Base-by-base conservation (phyloP, 163 green algal genomes). In the Chloromonas sp. region DNA sequence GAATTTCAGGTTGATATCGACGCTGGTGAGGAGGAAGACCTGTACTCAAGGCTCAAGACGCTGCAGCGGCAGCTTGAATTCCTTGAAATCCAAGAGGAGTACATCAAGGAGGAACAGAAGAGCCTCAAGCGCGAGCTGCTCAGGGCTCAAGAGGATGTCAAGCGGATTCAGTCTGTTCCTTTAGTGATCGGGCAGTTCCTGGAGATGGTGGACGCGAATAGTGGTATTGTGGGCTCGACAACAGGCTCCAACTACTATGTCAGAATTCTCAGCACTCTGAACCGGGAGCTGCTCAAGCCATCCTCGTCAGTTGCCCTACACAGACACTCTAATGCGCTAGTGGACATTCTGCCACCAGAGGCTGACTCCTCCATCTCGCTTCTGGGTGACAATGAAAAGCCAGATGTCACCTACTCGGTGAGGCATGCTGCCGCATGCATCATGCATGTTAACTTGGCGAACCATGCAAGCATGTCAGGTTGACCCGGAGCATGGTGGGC, bases 131-230 rank as follows among this genome's bases (percentile, higher is more conserved):
- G 96, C 11, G 97, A 99, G 92, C 92, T 99, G 81, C 91, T 99
- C 89, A 93, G 96, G 0, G 96, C 97, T 2, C 97, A 91, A 61
- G 97, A 99, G 89, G 97, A 99, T 87, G 97, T 99, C 0, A 98
- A 98, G 92, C 91, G 94, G 60, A 99, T 99, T 80, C 96, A 98
- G 91, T 95, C 92, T 1, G 97, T 99, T 79, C 97, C 97, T 1
- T 90, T 99, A 60, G 97, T 99, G 60, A 99, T 99, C 82, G 97
- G 97, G 0, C 97, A 99, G 88, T 99, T 99, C 83, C 87, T 99
- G 81, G 97, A 99, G 89, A 99, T 99, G 97, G 94, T 99, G 62
- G 96, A 99, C 88, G 91, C 91, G 14, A 97, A 96, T 90, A 96
- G 88, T 70, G 97, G 96, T 60, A 99, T 99, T 82, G 96, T 99